Evolutionary conservation across 306 rosid species (phyloP).

Genomic region (Rosa persica): DNA sequence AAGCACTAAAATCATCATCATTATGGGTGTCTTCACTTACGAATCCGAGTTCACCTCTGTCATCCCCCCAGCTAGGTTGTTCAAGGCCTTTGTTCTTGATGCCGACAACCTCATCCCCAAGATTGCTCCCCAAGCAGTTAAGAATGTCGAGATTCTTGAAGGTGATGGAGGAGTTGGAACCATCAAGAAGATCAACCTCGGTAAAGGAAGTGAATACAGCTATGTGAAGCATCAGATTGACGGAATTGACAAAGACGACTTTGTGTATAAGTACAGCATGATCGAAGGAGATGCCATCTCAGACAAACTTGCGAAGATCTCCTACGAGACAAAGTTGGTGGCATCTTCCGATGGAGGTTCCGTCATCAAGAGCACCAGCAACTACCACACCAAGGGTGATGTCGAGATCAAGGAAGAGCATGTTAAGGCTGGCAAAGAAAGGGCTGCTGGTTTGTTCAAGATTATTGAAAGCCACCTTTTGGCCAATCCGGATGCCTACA

Average conservation of each 20-base stretch:
- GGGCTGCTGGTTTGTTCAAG: constrained; percentile 24
- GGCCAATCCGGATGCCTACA: constrained; percentile 24
- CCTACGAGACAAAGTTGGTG: constrained; percentile 31
- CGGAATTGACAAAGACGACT: constrained; percentile 34
- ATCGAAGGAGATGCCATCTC: constrained; percentile 37
- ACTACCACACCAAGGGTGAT: constrained; percentile 33
- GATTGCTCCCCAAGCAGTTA: too few species aligned
- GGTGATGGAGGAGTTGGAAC: too few species aligned
- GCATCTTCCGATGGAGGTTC: constrained; percentile 27
- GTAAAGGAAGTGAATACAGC: constrained; percentile 21
- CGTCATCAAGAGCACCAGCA: constrained; percentile 26
- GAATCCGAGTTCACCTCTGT: too few species aligned
- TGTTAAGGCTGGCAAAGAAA: constrained; percentile 29
- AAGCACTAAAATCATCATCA: too few species aligned
- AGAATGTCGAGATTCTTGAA: too few species aligned
- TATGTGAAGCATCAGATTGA: constrained; percentile 34
- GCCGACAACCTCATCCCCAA: too few species aligned
- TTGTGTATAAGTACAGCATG: constrained; percentile 27
- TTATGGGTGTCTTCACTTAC: too few species aligned
- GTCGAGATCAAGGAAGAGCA: constrained; percentile 17
- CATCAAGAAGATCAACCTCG: too few species aligned
- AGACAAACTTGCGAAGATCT: constrained; percentile 37
- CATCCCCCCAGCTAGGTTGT: too few species aligned
- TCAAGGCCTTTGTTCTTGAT: too few species aligned
- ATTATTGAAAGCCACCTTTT: constrained; percentile 30